Evolutionary conservation across 768 basidiomycete genomes (phyloP).

Genomic region (Podaxis mareebaensis): DNA sequence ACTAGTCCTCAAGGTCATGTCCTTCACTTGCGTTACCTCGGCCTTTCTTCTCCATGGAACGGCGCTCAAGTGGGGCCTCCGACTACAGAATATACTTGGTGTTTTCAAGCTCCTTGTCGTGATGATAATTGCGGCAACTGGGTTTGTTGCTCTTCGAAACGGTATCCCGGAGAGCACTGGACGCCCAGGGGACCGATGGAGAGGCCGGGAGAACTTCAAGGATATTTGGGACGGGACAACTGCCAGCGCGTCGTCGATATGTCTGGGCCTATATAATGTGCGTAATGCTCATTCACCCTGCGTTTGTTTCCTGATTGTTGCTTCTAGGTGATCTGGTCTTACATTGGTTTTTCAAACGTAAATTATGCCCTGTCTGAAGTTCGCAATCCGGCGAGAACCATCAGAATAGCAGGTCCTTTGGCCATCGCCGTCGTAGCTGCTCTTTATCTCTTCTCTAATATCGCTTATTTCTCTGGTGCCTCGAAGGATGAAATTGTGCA

Average conservation of each 20-base stretch:
- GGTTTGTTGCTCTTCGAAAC: slow-evolving; percentile 43
- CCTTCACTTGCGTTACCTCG: slow-evolving; percentile 39
- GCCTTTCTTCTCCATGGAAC: slow-evolving; percentile 40
- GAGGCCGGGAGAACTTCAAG: slow-evolving; percentile 33
- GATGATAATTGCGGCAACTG: slow-evolving; percentile 47
- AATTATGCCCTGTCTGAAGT: slow-evolving; percentile 71
- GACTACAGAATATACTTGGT: slow-evolving; percentile 65
- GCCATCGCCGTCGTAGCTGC: slow-evolving; percentile 54
- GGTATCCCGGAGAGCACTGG: slow-evolving; percentile 25
- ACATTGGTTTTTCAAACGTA: slow-evolving; percentile 63
- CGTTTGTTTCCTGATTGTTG: not conserved
- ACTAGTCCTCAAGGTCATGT: slow-evolving; percentile 34
- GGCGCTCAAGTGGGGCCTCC: slow-evolving; percentile 53
- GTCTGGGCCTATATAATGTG: slow-evolving; percentile 53
- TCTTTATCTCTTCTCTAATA: slow-evolving; percentile 60
- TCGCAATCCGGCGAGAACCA: slow-evolving; percentile 58
- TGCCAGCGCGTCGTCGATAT: slow-evolving; percentile 53
- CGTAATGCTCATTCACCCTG: slow-evolving; percentile 1
- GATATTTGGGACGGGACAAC: slow-evolving; percentile 44
- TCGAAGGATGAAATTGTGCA: slow-evolving; percentile 61
- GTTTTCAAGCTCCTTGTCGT: slow-evolving; percentile 54
- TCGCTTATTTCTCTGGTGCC: slow-evolving; percentile 71
- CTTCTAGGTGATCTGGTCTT: slow-evolving; percentile 49
- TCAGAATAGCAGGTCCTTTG: slow-evolving; percentile 65
- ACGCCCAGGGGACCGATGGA: slow-evolving; percentile 31